Conservation (phyloP, 345 rosid species). For the Arabidopsis arenosa region DNA sequence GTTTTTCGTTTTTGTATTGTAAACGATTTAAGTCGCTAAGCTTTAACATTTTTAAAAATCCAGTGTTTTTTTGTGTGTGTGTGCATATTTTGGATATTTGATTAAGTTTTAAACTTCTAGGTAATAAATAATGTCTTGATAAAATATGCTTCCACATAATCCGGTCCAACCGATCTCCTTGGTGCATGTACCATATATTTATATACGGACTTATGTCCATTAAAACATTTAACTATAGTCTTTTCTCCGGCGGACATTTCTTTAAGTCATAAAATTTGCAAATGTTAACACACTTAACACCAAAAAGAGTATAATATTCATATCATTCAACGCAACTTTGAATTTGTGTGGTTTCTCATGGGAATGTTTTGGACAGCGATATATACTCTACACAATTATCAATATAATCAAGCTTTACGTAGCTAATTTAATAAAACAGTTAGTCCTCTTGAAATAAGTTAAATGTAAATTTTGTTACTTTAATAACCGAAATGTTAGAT, state of each 20-base stretch:
- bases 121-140: background rate
- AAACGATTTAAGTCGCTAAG: background rate
- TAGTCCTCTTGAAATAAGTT: background rate
- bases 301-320: slow-evolving; percentile 2
- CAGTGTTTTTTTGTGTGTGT: background rate
- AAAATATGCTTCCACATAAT: background rate
- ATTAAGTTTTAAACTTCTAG: background rate
- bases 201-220: background rate
- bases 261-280: slow-evolving; percentile 7
- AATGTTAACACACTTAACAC: background rate
- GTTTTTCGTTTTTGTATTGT: background rate
- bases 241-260: slow-evolving; percentile 34
- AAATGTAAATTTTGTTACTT: background rate
- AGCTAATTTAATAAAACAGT: background rate
- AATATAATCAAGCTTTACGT: slow-evolving; percentile 12
- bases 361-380: slow-evolving; percentile 40
- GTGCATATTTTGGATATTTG: background rate
- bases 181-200: background rate
- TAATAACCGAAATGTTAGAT: slow-evolving; percentile 6
- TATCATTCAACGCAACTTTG: slow-evolving; percentile 22
- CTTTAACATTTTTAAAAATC: background rate
- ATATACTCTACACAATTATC: slow-evolving; percentile 4
- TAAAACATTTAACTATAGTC: slow-evolving; percentile 28
- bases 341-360: slow-evolving; percentile 17
- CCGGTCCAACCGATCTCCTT: background rate